Percentiles rank a stretch among this genome's conserved stretches.
phyloP scores from a whole-genome alignment of 208 protist genomes.

The Trypanosoma vivax region DNA sequence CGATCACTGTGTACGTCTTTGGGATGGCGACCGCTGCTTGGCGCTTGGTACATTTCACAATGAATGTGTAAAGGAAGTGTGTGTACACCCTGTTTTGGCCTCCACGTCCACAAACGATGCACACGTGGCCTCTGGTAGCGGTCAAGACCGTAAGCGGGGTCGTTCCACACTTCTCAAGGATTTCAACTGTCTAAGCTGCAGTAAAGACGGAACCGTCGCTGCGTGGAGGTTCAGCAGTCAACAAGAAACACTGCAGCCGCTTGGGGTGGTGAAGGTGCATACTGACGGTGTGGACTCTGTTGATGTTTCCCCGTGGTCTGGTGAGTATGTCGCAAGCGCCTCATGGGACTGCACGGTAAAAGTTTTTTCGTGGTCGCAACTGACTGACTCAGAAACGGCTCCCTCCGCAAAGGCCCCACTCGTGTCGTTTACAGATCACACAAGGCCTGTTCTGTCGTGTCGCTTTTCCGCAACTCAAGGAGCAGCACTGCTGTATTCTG shows the following conservation, averaged over 20 bases:
- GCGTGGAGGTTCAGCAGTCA: slow-evolving; percentile 49
- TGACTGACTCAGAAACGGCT: slow-evolving; percentile 30
- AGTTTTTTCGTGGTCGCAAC: slow-evolving; percentile 54
- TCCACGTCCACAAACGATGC: not conserved
- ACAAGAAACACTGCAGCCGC: slow-evolving; percentile 28
- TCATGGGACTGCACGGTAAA: slow-evolving; percentile 81
- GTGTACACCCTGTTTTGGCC: slow-evolving; percentile 31
- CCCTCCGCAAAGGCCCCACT: slow-evolving; percentile 58
- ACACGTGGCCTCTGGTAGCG: not conserved
- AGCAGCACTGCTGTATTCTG: slow-evolving; percentile 41
- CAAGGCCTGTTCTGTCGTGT: slow-evolving; percentile 54
- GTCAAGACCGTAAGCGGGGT: slow-evolving; percentile 18
- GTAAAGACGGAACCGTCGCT: slow-evolving; percentile 72
- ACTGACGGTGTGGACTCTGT: slow-evolving; percentile 63
- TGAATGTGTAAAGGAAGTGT: slow-evolving; percentile 73
- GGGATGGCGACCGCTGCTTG: slow-evolving; percentile 64
- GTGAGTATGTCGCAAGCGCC: slow-evolving; percentile 44
- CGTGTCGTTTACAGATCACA: slow-evolving; percentile 76
- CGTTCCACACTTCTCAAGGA: slow-evolving; percentile 19
- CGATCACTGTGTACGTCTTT: slow-evolving; percentile 77
- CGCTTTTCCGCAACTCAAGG: slow-evolving; percentile 56
- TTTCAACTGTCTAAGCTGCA: slow-evolving; percentile 58
- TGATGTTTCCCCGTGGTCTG: slow-evolving; percentile 45
- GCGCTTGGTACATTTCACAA: slow-evolving; percentile 66
- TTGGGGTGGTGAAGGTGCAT: slow-evolving; percentile 54